phyloP scores from a whole-genome alignment of 1,139 yeast genomes.

The Saccharomyces hybrid region DNA sequence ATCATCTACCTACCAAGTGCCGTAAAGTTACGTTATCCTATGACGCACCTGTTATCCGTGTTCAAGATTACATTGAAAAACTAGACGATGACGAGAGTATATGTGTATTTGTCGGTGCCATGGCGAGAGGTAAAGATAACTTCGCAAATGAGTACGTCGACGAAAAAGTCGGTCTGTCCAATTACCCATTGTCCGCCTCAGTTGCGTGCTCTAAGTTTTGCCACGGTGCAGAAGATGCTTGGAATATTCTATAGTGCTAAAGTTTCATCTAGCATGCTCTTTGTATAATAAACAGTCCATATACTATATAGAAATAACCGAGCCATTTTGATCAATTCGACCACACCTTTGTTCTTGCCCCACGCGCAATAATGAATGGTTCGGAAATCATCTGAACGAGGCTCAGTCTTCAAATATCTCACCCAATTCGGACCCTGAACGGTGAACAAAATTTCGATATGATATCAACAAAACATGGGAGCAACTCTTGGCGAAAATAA shows the following conservation, averaged over 20 bases:
- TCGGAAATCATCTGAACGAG: too few relatives aligned
- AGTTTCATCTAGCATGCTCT: background rate
- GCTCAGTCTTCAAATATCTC: too few relatives aligned
- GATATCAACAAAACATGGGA: too few relatives aligned
- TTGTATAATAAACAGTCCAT: background rate
- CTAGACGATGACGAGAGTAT: constrained; percentile 85
- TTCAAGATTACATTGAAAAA: constrained; percentile 77
- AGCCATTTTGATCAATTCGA: too few relatives aligned
- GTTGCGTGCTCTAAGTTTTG: constrained; percentile 98
- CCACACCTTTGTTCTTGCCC: too few relatives aligned
- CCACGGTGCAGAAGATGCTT: constrained; percentile 97
- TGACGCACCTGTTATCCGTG: constrained; percentile 82
- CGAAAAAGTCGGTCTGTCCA: constrained; percentile 91
- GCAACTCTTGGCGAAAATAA: too few relatives aligned
- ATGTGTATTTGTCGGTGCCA: constrained; percentile 97
- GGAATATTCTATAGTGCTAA: constrained; percentile 57
- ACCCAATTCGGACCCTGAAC: too few relatives aligned
- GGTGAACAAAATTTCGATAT: too few relatives aligned
- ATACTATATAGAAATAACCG: background rate
- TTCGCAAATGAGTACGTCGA: constrained; percentile 96
- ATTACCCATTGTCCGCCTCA: constrained; percentile 92
- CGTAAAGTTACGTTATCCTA: constrained; percentile 89
- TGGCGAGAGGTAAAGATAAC: constrained; percentile 97
- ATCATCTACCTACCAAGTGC: constrained; percentile 93
- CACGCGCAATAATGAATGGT: too few relatives aligned